phyloP scores from a whole-genome alignment of 176 grass and related monocot genomes.

The Oryza longistaminata region DNA sequence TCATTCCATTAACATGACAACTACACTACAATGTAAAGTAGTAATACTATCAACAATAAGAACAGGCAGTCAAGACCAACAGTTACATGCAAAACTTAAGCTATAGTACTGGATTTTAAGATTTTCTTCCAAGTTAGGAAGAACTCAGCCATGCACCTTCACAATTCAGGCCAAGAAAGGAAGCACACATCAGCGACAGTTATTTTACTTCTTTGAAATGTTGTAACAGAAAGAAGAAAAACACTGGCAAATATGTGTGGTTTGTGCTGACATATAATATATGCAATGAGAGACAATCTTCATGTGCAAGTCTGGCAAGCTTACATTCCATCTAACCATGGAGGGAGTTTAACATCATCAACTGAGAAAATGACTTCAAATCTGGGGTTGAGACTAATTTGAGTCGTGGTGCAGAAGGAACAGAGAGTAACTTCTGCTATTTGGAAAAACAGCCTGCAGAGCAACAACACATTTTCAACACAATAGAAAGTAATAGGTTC shows the following conservation, averaged over 20 bases:
- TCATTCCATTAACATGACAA: slow-evolving; percentile 8
- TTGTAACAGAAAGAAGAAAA: slow-evolving; percentile 12
- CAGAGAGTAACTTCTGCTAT: slow-evolving; percentile 65
- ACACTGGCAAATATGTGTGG: neutral
- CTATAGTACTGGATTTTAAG: slow-evolving; percentile 60
- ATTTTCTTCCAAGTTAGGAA: slow-evolving; percentile 71
- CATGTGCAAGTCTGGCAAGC: slow-evolving; percentile 22
- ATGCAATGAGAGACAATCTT: slow-evolving; percentile 1
- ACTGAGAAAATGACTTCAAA: slow-evolving; percentile 77
- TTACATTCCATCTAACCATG: slow-evolving; percentile 93
- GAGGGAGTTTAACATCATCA: slow-evolving; percentile 78
- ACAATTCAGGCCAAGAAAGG: slow-evolving; percentile 36
- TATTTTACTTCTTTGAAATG: slow-evolving; percentile 1
- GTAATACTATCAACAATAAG: neutral
- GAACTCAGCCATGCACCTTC: slow-evolving; percentile 87
- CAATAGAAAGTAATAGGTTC: slow-evolving; percentile 14
- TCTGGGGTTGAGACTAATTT: slow-evolving; percentile 84
- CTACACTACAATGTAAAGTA: slow-evolving; percentile 2
- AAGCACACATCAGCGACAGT: slow-evolving; percentile 13
- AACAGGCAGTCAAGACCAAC: slow-evolving; percentile 6
- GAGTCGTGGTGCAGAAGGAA: slow-evolving; percentile 73
- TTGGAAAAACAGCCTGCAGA: slow-evolving; percentile 77
- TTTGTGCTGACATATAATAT: neutral
- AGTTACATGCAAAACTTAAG: slow-evolving; percentile 17
- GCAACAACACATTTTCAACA: slow-evolving; percentile 40